These are phyloP conservation scores for Kluyveromyces starmeri DNA, from an alignment of 805 yeast genomes.

Conservation along the genomic window DNA sequence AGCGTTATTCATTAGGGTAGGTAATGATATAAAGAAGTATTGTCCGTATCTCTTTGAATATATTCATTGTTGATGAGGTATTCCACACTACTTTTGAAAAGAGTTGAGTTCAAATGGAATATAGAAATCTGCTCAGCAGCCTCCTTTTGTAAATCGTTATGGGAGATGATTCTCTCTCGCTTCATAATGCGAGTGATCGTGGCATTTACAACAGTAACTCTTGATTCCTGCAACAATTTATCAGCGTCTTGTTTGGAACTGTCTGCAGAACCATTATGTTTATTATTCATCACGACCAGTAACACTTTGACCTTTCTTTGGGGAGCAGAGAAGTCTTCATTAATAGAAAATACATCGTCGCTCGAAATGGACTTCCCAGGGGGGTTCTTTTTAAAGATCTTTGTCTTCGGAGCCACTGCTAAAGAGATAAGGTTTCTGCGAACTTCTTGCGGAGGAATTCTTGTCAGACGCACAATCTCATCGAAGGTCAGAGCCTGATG, in stretches of 20 bases:
- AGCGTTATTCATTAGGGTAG: constrained; percentile 7
- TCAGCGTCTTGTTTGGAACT: constrained; percentile 82
- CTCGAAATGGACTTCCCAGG: constrained; percentile 61
- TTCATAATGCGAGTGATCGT: constrained; percentile 87
- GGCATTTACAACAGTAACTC: constrained; percentile 47
- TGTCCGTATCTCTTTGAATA: constrained; percentile 57
- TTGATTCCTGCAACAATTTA: constrained; percentile 47
- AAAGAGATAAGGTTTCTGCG: constrained; percentile 73
- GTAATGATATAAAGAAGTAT: constrained; percentile 41
- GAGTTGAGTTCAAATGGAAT: constrained; percentile 58
- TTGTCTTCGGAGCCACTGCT: constrained; percentile 72
- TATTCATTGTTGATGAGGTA: constrained; percentile 76
- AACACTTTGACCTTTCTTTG: constrained; percentile 64
- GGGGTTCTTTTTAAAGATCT: constrained; percentile 67
- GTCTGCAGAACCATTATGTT: constrained; percentile 66
- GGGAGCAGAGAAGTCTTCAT: constrained; percentile 59
- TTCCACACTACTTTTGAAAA: constrained; percentile 66
- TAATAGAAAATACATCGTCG: constrained; percentile 57
- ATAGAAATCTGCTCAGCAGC: constrained; percentile 52
- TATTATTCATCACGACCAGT: constrained; percentile 43
- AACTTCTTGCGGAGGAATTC: constrained; percentile 66
- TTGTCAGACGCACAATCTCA: constrained; percentile 57
- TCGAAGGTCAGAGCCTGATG: constrained; percentile 43
- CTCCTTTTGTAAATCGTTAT: constrained; percentile 60
- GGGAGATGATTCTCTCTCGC: constrained; percentile 50